Conservation (phyloP, 169 alveolate species). For the Plasmodium gallinaceum region DNA sequence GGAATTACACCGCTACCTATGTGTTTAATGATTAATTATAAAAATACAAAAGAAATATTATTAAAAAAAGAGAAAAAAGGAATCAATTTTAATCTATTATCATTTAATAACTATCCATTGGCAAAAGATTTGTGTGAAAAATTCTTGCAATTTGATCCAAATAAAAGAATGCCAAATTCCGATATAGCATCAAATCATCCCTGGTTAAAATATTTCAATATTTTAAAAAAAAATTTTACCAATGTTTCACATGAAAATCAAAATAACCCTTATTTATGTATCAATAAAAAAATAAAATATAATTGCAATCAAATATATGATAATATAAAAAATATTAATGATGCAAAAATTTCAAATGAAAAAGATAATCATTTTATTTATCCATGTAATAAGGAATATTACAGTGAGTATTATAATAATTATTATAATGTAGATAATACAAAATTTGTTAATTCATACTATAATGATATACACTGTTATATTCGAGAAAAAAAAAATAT, state of each 20-base stretch:
- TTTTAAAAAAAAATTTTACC: constrained; percentile 2
- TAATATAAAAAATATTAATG: neutral
- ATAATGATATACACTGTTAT: neutral
- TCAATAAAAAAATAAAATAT: neutral
- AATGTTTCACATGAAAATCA: too few species aligned
- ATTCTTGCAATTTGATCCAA: constrained; percentile 88
- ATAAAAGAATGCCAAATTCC: constrained; percentile 87
- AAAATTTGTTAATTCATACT: neutral
- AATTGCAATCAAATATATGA: neutral
- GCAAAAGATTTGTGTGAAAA: constrained; percentile 91
- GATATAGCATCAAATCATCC: constrained; percentile 91
- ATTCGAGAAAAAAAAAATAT: neutral
- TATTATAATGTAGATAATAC: neutral
- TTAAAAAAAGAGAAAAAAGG: constrained; percentile 87
- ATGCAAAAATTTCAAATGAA: neutral
- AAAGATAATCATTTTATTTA: neutral
- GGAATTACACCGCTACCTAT: constrained; percentile 94
- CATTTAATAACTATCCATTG: constrained; percentile 90
- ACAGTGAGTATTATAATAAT: neutral
- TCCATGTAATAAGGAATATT: neutral
- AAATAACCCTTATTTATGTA: neutral
- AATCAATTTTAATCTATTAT: constrained; percentile 90
- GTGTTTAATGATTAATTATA: constrained; percentile 90
- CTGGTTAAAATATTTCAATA: constrained; percentile 85
- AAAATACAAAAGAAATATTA: constrained; percentile 87